Evolutionary conservation across 768 basidiomycete species (phyloP).

Genomic region (Lactifluus volemus): DNA sequence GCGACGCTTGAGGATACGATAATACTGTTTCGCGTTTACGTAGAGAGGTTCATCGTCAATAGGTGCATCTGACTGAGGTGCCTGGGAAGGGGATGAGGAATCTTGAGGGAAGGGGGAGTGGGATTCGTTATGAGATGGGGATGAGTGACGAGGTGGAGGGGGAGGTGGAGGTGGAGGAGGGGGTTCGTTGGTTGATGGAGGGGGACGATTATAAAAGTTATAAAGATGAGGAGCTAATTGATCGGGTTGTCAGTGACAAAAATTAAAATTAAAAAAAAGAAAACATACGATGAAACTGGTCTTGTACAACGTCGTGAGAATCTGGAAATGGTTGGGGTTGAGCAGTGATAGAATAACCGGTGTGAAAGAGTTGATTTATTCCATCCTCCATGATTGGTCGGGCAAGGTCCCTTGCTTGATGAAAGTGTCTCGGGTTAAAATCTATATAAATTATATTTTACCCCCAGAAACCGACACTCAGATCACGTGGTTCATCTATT

Average conservation of each 20-base stretch:
- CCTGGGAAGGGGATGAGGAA: constrained; percentile 22
- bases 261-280: not conserved
- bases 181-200: constrained; percentile 25
- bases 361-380: constrained; percentile 54
- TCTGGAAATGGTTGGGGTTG: constrained; percentile 27
- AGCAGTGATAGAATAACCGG: constrained; percentile 43
- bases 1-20: constrained; percentile 93
- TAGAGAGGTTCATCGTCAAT: constrained; percentile 97
- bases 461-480: too few relatives aligned
- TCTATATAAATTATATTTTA: too few relatives aligned
- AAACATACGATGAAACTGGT: constrained; percentile 14
- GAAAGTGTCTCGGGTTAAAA: too few relatives aligned
- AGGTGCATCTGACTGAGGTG: constrained; percentile 31
- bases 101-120: constrained; percentile 10
- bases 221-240: constrained; percentile 13
- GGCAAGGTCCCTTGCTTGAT: too few relatives aligned
- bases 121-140: constrained; percentile 14
- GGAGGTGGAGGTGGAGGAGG: constrained; percentile 21
- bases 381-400: constrained; percentile 32
- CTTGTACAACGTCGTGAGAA: constrained; percentile 21
- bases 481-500: not conserved
- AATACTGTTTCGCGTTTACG: constrained; percentile 99
- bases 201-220: constrained; percentile 21
- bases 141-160: constrained; percentile 8
- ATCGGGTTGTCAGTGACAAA: constrained; percentile 14